Evolutionary conservation across 2,329 filamentous ascomycete species (phyloP), one percentile per base, ranked within the genome.

Genomic region (Akanthomyces muscarius): DNA sequence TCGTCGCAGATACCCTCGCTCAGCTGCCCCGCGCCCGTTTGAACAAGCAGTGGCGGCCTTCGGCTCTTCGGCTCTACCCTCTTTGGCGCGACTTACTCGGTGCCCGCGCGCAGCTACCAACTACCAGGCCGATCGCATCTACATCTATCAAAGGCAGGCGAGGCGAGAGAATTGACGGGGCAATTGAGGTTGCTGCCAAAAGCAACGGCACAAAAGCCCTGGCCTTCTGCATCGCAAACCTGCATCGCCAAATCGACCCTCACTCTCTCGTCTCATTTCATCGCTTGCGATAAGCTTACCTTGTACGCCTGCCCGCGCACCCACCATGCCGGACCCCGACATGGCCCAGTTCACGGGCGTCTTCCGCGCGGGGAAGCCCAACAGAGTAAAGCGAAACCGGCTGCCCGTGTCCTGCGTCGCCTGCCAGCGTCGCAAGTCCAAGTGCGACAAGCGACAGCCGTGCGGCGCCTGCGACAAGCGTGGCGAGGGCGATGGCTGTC

Each of bases 381-480:
- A 73, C 47, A 71, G 73, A 44, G 70, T 74, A 63, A 76, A 72
- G 68, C 75, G 77, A 41, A 78, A 75, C 66, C 72, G 78, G 7
- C 75, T 74, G 52, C 69, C 78, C 44, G 72, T 80, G 23, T 80
- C 78, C 5, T 80, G 77, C 67, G 70, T 71, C 2, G 68, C 72
- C 50, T 80, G 78, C 63, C 78, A 79, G 65, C 69, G 69, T 23
- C 76, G 78, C 63, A 80, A 80, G 69, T 72, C 76, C 8, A 75
- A 74, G 61, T 80, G 78, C 65, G 78, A 80, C 65, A 73, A 77
- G 16, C 71, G 69, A 58, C 74, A 73, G 47, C 77, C 77, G 1
- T 80, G 78, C 65, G 71, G 73, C 25, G 72, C 74, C 7, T 80
- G 78, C 64, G 68, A 68, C 57, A 77, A 74, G 68, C 73, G 77